Evolutionary conservation across 805 yeast species (phyloP).

Genomic region (Kluyveromyces aestuarii): DNA sequence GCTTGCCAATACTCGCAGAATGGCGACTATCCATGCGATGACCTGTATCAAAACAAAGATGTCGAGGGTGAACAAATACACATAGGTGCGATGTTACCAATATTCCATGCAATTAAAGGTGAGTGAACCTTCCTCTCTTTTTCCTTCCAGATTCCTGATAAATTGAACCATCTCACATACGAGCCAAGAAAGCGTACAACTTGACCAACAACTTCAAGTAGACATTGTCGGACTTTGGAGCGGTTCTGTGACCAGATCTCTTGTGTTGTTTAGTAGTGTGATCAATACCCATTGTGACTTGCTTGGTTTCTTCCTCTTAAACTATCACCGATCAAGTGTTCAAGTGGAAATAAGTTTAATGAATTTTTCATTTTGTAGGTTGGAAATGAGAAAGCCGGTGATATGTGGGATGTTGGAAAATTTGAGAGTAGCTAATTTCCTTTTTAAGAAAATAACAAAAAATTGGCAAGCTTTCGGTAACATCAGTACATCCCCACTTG

Average conservation of each 20-base stretch:
- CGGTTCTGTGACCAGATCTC: constrained; percentile 93
- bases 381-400: not conserved
- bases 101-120: not conserved
- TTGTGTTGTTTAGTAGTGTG: constrained; percentile 94
- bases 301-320: constrained; percentile 4
- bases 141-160: constrained; percentile 3
- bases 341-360: not conserved
- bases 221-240: constrained; percentile 99
- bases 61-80: not conserved
- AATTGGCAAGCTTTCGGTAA: not conserved
- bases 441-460: not conserved
- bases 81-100: not conserved
- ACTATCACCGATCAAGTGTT: too few relatives aligned
- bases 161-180: constrained; percentile 49
- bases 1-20: constrained; percentile 3
- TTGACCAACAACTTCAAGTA: constrained; percentile 97
- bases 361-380: not conserved
- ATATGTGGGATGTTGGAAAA: too few relatives aligned
- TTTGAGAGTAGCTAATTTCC: not conserved
- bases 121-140: constrained; percentile 10
- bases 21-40: not conserved
- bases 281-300: constrained; percentile 81
- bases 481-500: not conserved
- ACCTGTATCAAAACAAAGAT: not conserved
- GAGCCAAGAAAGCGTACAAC: constrained; percentile 98